A percentile compares a stretch with the other conserved stretches of the same genome.
Conservation (phyloP, 306 rosid species). For the Ormosia semicastrata region DNA sequence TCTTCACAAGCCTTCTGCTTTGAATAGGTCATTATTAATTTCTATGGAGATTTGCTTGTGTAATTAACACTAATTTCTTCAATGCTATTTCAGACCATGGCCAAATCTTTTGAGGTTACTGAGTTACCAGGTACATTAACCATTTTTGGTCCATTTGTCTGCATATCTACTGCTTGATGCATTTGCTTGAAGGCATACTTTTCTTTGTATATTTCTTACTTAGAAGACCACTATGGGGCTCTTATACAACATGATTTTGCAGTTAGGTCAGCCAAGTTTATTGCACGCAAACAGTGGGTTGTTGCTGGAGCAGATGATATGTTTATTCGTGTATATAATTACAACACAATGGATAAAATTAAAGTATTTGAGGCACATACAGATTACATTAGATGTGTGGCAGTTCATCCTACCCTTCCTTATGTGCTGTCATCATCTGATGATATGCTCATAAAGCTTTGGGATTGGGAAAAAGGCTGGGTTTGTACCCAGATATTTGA, state of each 20-base stretch:
- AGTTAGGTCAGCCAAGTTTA: constrained; percentile 99
- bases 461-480: constrained; percentile 99
- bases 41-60: constrained; percentile 11
- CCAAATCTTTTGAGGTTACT: constrained; percentile 92
- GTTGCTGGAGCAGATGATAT: constrained; percentile 99
- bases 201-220: constrained; percentile 1
- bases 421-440: constrained; percentile 95
- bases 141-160: neutral
- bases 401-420: constrained; percentile 98
- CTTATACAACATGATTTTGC: constrained; percentile 38
- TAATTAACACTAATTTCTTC: constrained; percentile 27
- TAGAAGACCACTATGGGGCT: constrained; percentile 7
- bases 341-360: constrained; percentile 95
- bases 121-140: constrained; percentile 84
- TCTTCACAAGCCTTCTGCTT: constrained; percentile 22
- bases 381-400: constrained; percentile 95
- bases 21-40: constrained; percentile 4
- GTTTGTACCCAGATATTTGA: constrained; percentile 96
- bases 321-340: constrained; percentile 96
- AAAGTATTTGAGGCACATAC: constrained; percentile 98
- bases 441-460: constrained; percentile 98
- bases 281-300: constrained; percentile 95
- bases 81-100: constrained; percentile 70
- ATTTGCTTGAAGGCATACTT: constrained; percentile 14
- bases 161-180: constrained; percentile 19